Percentiles rank a stretch among this genome's conserved stretches.
phyloP scores from a whole-genome alignment of 1,139 yeast genomes.

The Geotrichum fermentans region DNA sequence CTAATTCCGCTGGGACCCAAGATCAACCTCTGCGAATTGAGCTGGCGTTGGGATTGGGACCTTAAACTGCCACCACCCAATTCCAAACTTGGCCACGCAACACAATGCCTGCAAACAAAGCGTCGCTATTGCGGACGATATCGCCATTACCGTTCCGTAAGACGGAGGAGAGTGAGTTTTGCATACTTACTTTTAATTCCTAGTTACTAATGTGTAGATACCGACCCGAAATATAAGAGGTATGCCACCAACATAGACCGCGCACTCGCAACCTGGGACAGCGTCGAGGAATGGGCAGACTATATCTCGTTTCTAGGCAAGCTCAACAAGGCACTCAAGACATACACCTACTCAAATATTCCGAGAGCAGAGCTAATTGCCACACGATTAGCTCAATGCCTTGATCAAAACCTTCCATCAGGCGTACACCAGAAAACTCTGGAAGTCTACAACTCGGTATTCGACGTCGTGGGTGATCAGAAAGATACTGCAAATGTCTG shows the following conservation, averaged over 20 bases:
- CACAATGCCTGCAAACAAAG: slow-evolving; percentile 1
- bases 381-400: slow-evolving; percentile 49
- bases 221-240: slow-evolving; percentile 58
- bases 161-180: background rate
- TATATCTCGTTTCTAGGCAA: slow-evolving; percentile 83
- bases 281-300: slow-evolving; percentile 98
- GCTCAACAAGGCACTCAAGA: slow-evolving; percentile 62
- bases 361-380: slow-evolving; percentile 46
- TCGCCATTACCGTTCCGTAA: slow-evolving; percentile 5
- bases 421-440: slow-evolving; percentile 92
- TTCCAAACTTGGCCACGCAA: background rate
- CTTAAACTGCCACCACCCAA: slow-evolving; percentile 2
- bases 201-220: slow-evolving; percentile 7
- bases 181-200: background rate
- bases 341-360: slow-evolving; percentile 41
- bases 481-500: slow-evolving; percentile 46
- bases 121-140: slow-evolving; percentile 3
- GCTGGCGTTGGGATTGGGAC: too few species aligned
- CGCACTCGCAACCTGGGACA: slow-evolving; percentile 71
- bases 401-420: slow-evolving; percentile 76
- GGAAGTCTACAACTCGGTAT: slow-evolving; percentile 67
- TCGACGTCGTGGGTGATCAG: slow-evolving; percentile 51
- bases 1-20: too few species aligned
- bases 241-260: slow-evolving; percentile 64
- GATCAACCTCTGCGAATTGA: too few species aligned